Conservation (phyloP, 352 stramenopile genomes). For the Pythium folliculosum region DNA sequence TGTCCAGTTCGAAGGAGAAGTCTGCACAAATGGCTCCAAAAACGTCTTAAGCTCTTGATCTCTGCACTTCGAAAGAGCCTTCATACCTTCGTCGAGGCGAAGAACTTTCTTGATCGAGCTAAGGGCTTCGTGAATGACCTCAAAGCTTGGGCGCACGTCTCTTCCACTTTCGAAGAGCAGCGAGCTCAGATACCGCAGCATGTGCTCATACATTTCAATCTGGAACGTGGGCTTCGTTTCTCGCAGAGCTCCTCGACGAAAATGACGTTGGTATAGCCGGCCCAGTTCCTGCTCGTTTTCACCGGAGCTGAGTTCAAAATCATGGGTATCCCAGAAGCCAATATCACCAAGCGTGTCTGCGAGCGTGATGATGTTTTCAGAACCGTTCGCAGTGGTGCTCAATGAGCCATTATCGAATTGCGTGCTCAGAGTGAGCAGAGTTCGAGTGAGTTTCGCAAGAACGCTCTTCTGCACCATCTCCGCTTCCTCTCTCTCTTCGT, state of each 20-base stretch:
- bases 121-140: slow-evolving; percentile 47
- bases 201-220: slow-evolving; percentile 56
- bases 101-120: slow-evolving; percentile 56
- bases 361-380: slow-evolving; percentile 30
- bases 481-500: slow-evolving; percentile 11
- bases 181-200: slow-evolving; percentile 64
- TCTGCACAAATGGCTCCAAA: slow-evolving; percentile 47
- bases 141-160: slow-evolving; percentile 9
- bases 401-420: slow-evolving; percentile 9
- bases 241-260: slow-evolving; percentile 54
- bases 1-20: slow-evolving; percentile 53
- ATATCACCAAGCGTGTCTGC: slow-evolving; percentile 69
- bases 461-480: slow-evolving; percentile 2
- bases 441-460: slow-evolving; percentile 48
- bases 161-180: slow-evolving; percentile 57
- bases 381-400: background rate
- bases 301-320: slow-evolving; percentile 65
- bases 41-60: slow-evolving; percentile 70
- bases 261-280: slow-evolving; percentile 55
- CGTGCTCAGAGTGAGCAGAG: slow-evolving; percentile 55
- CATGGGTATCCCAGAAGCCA: slow-evolving; percentile 54
- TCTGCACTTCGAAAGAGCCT: slow-evolving; percentile 46
- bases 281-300: slow-evolving; percentile 49
- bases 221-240: slow-evolving; percentile 54
- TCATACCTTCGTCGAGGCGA: slow-evolving; percentile 37